Conservation (phyloP, 768 basidiomycete genomes). For the Phylloporus arenicola region DNA sequence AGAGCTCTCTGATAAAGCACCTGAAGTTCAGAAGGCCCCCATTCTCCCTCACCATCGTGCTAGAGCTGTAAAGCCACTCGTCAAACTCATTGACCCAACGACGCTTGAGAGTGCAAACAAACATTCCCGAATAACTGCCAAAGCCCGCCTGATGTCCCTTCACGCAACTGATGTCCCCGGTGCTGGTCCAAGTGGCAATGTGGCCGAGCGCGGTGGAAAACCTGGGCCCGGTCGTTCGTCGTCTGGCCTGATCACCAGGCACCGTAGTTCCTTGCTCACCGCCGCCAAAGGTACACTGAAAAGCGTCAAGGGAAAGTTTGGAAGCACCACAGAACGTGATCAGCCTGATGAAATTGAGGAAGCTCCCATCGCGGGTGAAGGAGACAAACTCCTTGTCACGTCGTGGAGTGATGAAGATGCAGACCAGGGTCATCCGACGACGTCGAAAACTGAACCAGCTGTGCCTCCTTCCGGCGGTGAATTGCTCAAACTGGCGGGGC, state of each 20-base stretch:
- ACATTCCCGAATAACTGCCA: conserved; percentile 43
- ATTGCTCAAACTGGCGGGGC: conserved; percentile 47
- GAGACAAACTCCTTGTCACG: conserved; percentile 5
- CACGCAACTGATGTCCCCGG: conserved; percentile 5
- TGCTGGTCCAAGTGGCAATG: conserved; percentile 5
- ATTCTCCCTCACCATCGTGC: conserved; percentile 38
- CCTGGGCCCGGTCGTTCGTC: conserved; percentile 53
- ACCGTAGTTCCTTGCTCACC: conserved; percentile 50
- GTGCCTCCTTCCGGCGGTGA: conserved; percentile 38
- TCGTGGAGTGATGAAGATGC: conserved; percentile 20
- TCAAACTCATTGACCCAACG: conserved; percentile 45
- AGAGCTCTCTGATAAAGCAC: conserved; percentile 1
- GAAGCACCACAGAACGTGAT: conserved; percentile 10
- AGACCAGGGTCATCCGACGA: conserved; percentile 5
- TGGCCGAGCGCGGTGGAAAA: conserved; percentile 22
- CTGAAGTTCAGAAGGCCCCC: conserved; percentile 4
- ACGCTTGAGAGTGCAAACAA: conserved; percentile 17
- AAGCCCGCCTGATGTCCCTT: conserved; percentile 40
- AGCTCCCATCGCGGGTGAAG: conserved; percentile 1
- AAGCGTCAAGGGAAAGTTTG: conserved; percentile 44
- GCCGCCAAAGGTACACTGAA: conserved; percentile 48
- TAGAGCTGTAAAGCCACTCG: conserved; percentile 47
- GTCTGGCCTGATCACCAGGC: conserved; percentile 35
- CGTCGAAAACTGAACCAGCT: conserved; percentile 1
- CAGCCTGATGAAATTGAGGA: conserved; percentile 20